Evolutionary conservation across 345 rosid genomes (phyloP).

Genomic region (Eucalyptus regnans): DNA sequence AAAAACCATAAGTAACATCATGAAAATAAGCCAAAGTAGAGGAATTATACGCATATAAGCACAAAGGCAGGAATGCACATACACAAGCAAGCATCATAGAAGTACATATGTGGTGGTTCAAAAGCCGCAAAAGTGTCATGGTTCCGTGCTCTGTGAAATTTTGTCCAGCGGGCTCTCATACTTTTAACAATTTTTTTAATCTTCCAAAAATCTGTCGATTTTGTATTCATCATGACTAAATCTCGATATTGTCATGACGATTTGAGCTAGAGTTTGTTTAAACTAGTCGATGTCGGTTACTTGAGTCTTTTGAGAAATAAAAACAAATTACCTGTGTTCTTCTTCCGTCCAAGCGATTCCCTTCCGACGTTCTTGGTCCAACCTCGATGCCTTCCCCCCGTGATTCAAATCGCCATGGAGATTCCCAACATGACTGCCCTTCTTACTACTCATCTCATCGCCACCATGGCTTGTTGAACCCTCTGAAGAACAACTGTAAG

Average conservation of each 20-base stretch:
- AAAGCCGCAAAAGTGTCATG: not conserved
- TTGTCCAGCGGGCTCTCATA: not conserved
- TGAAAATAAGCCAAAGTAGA: not conserved
- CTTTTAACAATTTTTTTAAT: not conserved
- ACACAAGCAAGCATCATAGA: not conserved
- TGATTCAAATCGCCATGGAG: conserved; percentile 49
- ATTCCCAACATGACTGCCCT: conserved; percentile 44
- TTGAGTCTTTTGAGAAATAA: not conserved
- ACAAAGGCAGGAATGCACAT: not conserved
- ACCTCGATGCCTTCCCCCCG: conserved; percentile 65
- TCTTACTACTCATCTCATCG: conserved; percentile 69
- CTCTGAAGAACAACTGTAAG: conserved; percentile 46
- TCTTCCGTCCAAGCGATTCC: conserved; percentile 99
- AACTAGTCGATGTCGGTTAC: not conserved
- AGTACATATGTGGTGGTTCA: not conserved
- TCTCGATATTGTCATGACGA: not conserved
- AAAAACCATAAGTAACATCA: not conserved
- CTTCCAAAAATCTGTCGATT: not conserved
- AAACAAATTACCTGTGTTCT: conserved; percentile 63
- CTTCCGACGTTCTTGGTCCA: conserved; percentile 94
- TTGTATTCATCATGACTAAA: not conserved
- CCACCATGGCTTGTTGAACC: conserved; percentile 46
- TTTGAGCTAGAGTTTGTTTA: not conserved
- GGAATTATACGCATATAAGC: not conserved
- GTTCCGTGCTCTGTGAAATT: not conserved